Conservation (phyloP, 306 rosid species). For the Pterocarpus macrocarpus region DNA sequence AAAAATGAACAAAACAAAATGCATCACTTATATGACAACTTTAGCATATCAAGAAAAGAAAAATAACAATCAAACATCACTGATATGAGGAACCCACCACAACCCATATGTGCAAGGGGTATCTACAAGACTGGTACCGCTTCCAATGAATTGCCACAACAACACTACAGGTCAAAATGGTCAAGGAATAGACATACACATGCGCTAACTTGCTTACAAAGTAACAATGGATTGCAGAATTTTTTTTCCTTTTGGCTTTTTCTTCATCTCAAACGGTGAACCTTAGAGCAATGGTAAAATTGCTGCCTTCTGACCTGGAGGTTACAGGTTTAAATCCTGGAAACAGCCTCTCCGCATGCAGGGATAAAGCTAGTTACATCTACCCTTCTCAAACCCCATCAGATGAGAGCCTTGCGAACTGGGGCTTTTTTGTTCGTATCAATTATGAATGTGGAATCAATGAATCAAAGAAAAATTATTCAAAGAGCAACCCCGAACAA, state of each 20-base stretch:
- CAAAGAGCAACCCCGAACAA: neutral
- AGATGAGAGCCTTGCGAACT: no score
- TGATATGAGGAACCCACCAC: conserved; percentile 65
- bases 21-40: neutral
- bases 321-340: no score
- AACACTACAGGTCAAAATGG: conserved; percentile 55
- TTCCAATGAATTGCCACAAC: conserved; percentile 83
- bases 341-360: no score
- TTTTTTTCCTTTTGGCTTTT: neutral
- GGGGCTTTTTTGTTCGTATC: neutral
- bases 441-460: conserved; percentile 21
- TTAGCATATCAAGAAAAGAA: conserved; percentile 12
- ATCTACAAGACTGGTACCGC: conserved; percentile 68
- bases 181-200: conserved; percentile 40
- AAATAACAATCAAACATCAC: neutral
- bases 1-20: neutral
- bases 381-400: no score
- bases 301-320: no score
- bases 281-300: no score
- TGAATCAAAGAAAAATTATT: neutral
- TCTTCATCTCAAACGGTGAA: no score
- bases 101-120: conserved; percentile 87
- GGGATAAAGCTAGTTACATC: no score
- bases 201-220: neutral
- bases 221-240: neutral